Percentiles rank a stretch among this genome's conserved stretches.
phyloP scores from a whole-genome alignment of 352 stramenopile species.

The Globisporangium nodosum region DNA sequence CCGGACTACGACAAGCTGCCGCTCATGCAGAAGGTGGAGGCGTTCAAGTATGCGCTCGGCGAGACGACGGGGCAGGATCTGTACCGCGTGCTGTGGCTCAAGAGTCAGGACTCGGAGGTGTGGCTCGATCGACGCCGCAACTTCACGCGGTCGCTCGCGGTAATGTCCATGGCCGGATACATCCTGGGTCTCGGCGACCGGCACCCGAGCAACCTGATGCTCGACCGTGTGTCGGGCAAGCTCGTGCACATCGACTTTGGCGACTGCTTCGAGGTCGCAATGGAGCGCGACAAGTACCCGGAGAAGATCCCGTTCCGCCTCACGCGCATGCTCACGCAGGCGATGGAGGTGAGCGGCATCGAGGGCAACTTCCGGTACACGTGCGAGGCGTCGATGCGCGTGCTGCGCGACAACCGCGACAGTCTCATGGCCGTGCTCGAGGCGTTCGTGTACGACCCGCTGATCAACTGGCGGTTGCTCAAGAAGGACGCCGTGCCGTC shows the following conservation, averaged over 20 bases:
- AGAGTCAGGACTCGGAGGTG: slow-evolving; percentile 98
- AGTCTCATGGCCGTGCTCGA: slow-evolving; percentile 99
- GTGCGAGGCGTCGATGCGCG: slow-evolving; percentile 97
- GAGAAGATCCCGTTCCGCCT: slow-evolving; percentile 99
- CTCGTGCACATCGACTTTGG: slow-evolving; percentile 99
- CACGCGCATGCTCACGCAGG: slow-evolving; percentile 97
- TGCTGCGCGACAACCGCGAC: slow-evolving; percentile 98
- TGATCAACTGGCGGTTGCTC: slow-evolving; percentile 98
- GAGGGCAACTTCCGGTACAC: slow-evolving; percentile 99
- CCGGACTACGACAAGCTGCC: slow-evolving; percentile 98
- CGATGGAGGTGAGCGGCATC: slow-evolving; percentile 99
- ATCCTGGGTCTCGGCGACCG: slow-evolving; percentile 99
- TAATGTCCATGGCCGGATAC: slow-evolving; percentile 99
- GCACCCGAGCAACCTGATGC: slow-evolving; percentile 99
- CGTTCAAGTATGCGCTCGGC: slow-evolving; percentile 93
- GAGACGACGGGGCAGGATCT: slow-evolving; percentile 97
- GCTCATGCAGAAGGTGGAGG: slow-evolving; percentile 99
- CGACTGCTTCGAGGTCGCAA: slow-evolving; percentile 99
- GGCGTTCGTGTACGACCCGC: slow-evolving; percentile 99
- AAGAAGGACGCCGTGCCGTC: slow-evolving; percentile 79
- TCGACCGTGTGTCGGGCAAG: slow-evolving; percentile 98
- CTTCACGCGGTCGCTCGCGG: slow-evolving; percentile 97
- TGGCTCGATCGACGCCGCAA: slow-evolving; percentile 98
- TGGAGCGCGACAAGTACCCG: slow-evolving; percentile 99
- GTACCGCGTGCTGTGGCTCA: slow-evolving; percentile 99